Conservation (phyloP, 441 rosid genomes). For the Breynia disticha region DNA sequence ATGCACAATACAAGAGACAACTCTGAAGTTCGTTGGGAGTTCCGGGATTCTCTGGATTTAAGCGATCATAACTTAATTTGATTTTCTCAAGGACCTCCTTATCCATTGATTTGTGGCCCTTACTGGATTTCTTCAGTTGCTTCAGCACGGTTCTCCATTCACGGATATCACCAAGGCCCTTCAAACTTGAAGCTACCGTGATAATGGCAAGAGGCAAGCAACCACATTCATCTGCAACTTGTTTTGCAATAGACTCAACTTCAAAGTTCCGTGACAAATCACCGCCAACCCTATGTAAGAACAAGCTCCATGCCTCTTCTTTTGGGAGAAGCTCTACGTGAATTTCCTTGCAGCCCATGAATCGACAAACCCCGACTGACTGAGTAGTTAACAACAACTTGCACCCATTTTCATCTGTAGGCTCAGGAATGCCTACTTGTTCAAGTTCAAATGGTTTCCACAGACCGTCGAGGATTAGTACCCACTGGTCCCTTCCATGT, state of each 20-base stretch:
- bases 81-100: conserved; percentile 5
- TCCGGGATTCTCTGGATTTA: neutral
- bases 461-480: neutral
- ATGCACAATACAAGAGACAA: conserved; percentile 14
- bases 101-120: neutral
- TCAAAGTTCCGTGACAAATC: neutral
- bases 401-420: neutral
- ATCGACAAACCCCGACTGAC: neutral
- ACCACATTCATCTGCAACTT: conserved; percentile 2
- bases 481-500: neutral
- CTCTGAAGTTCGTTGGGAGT: too few species aligned
- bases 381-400: neutral
- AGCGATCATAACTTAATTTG: conserved; percentile 9
- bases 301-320: neutral
- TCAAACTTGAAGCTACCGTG: neutral
- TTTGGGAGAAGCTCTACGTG: neutral
- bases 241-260: neutral
- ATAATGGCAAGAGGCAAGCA: conserved; percentile 6
- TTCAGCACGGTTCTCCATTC: conserved; percentile 12
- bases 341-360: neutral
- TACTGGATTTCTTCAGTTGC: conserved; percentile 5
- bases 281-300: neutral
- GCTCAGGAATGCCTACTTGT: neutral
- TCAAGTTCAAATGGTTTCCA: neutral
- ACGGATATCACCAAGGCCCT: neutral